Conservation (phyloP, 176 grass and related monocot species). For the Carex pumila region DNA sequence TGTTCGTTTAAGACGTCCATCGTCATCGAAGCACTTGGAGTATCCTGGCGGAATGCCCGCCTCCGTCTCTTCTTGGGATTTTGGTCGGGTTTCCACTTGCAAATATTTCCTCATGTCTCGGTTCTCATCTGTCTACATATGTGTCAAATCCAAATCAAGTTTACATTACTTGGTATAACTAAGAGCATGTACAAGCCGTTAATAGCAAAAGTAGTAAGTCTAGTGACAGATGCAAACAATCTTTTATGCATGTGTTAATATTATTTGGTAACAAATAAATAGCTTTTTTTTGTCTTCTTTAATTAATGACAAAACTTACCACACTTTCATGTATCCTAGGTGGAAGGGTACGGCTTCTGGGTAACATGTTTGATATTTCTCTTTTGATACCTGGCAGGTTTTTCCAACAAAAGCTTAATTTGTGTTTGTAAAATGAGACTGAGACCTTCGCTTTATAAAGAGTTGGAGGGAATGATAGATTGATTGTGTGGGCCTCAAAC, state of each 20-base stretch:
- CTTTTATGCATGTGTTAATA: neutral
- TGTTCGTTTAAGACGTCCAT: constrained; percentile 37
- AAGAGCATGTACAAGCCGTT: neutral
- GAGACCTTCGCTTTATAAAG: neutral
- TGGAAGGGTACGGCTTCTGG: constrained; percentile 59
- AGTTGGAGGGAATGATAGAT: constrained; percentile 2
- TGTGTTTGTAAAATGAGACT: constrained; percentile 8
- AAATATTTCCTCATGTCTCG: constrained; percentile 42
- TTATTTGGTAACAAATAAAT: neutral
- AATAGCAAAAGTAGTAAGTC: neutral
- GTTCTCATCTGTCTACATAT: constrained; percentile 29
- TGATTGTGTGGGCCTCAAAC: neutral
- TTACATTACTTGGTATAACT: neutral
- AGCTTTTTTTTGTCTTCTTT: neutral
- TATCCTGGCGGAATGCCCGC: neutral
- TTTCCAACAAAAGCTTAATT: neutral
- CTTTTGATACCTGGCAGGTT: neutral
- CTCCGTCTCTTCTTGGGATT: constrained; percentile 16
- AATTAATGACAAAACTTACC: constrained; percentile 21
- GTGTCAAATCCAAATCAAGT: neutral
- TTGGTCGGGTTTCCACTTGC: constrained; percentile 37
- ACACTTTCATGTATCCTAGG: constrained; percentile 46
- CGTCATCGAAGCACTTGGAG: constrained; percentile 45
- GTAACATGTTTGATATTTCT: constrained; percentile 30
- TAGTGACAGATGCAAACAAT: neutral